Conservation (phyloP, 2,329 filamentous ascomycete species). For the Alternaria triticimaculans region DNA sequence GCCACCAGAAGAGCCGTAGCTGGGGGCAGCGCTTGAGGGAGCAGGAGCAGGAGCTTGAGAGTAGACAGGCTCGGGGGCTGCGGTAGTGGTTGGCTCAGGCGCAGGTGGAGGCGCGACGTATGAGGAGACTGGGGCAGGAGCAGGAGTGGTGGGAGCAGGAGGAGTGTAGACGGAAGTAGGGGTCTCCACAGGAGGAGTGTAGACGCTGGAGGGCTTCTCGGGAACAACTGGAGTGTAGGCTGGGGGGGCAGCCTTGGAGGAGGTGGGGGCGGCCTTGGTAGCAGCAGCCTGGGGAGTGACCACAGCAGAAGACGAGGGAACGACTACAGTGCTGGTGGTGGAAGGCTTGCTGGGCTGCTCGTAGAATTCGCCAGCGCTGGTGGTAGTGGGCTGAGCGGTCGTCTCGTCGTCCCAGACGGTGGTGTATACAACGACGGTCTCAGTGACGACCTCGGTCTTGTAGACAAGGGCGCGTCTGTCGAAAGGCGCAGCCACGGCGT, state of each 20-base stretch:
- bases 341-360: conserved; percentile 31
- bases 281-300: conserved; percentile 19
- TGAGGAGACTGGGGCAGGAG: conserved; percentile 12
- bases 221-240: conserved; percentile 18
- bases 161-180: conserved; percentile 8
- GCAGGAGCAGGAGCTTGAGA: conserved; percentile 13
- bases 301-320: conserved; percentile 14
- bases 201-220: conserved; percentile 18
- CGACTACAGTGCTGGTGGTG: conserved; percentile 22
- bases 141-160: conserved; percentile 12
- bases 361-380: conserved; percentile 31
- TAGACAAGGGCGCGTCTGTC: conserved; percentile 45
- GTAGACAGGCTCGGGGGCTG: conserved; percentile 4
- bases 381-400: conserved; percentile 24
- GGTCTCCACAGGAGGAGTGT: conserved; percentile 15
- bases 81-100: conserved; percentile 11
- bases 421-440: conserved; percentile 46
- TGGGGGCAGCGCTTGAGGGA: conserved; percentile 5
- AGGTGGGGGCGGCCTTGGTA: conserved; percentile 1
- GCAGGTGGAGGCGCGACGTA: conserved; percentile 9
- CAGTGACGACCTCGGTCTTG: conserved; percentile 41
- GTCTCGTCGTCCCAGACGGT: conserved; percentile 43
- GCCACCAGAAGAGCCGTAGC: conserved; percentile 2
- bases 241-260: conserved; percentile 10
- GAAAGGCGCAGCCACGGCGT: conserved; percentile 43